phyloP scores from a whole-genome alignment of 352 stramenopile species.

The Globisporangium spiculum region DNA sequence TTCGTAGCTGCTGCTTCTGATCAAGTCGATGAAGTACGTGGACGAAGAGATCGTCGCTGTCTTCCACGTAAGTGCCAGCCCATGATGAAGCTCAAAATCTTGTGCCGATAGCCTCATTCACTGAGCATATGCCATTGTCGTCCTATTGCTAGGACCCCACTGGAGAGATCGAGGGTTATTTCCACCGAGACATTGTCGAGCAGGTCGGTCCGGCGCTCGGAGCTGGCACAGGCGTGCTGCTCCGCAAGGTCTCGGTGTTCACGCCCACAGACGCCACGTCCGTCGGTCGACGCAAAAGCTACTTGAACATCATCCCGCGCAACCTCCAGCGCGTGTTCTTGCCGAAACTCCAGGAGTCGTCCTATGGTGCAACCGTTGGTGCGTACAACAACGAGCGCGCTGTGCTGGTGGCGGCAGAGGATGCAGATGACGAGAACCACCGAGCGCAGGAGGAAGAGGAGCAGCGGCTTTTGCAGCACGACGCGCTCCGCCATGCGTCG shows the following conservation, averaged over 20 bases:
- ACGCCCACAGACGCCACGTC: constrained; percentile 48
- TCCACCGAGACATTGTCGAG: constrained; percentile 77
- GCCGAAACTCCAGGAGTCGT: constrained; percentile 21
- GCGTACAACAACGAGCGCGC: constrained; percentile 43
- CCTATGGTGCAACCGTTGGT: constrained; percentile 34
- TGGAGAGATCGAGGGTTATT: constrained; percentile 76
- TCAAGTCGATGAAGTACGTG: constrained; percentile 81
- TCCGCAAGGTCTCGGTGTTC: constrained; percentile 72
- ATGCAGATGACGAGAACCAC: constrained; percentile 21
- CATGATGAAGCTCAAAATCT: not conserved
- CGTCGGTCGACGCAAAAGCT: constrained; percentile 47
- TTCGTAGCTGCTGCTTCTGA: constrained; percentile 60
- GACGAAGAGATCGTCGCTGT: constrained; percentile 80
- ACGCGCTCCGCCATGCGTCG: constrained; percentile 52
- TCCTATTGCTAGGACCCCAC: constrained; percentile 59
- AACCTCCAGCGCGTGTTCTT: constrained; percentile 66
- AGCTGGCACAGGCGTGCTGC: constrained; percentile 44
- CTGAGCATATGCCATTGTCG: not conserved
- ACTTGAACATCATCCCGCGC: constrained; percentile 67
- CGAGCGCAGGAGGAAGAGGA: constrained; percentile 25
- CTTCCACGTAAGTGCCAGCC: constrained; percentile 53
- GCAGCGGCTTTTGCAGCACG: constrained; percentile 38
- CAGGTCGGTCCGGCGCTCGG: constrained; percentile 56
- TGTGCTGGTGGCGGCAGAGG: constrained; percentile 32
- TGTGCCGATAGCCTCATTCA: not conserved